Evolutionary conservation across 2,329 filamentous ascomycete genomes (phyloP).

Genomic region (Trichoderma sp.): DNA sequence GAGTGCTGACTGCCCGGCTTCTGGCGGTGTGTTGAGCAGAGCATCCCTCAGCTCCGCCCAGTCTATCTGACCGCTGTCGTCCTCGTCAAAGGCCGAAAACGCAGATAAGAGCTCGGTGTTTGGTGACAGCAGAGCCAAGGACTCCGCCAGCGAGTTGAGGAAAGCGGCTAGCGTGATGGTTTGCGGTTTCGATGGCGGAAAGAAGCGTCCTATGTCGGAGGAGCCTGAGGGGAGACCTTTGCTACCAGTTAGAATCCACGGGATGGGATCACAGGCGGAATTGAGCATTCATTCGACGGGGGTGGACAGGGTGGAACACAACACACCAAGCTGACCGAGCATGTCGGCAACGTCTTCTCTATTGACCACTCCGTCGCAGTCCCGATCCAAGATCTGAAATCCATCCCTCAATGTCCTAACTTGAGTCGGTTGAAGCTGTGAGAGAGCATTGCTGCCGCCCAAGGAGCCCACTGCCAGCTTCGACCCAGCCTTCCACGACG

Average conservation of each 20-base stretch:
- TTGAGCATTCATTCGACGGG: neutral
- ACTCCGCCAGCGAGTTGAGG: slow-evolving; percentile 76
- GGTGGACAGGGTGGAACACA: neutral
- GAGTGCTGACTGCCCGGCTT: slow-evolving; percentile 67
- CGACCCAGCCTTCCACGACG: slow-evolving; percentile 38
- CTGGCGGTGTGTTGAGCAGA: slow-evolving; percentile 78
- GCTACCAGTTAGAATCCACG: slow-evolving; percentile 29
- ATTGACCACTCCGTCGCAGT: slow-evolving; percentile 82
- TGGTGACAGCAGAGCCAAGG: slow-evolving; percentile 75
- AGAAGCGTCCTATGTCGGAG: slow-evolving; percentile 77
- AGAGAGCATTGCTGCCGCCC: slow-evolving; percentile 60
- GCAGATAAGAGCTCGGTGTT: slow-evolving; percentile 82
- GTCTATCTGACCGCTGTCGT: slow-evolving; percentile 92
- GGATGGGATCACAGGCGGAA: neutral
- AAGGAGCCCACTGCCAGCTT: slow-evolving; percentile 49
- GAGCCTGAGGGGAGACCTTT: slow-evolving; percentile 76
- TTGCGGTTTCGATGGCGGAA: slow-evolving; percentile 71
- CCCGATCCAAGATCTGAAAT: slow-evolving; percentile 89
- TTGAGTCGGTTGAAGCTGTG: slow-evolving; percentile 78
- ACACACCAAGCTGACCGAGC: slow-evolving; percentile 75
- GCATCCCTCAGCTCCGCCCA: slow-evolving; percentile 80
- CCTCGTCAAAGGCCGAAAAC: slow-evolving; percentile 93
- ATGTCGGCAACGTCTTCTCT: slow-evolving; percentile 86
- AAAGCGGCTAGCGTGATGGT: slow-evolving; percentile 85
- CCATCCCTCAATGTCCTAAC: slow-evolving; percentile 87